Conservation (phyloP, 1,284 basidiomycete species). For the Albatrellus sp. region DNA sequence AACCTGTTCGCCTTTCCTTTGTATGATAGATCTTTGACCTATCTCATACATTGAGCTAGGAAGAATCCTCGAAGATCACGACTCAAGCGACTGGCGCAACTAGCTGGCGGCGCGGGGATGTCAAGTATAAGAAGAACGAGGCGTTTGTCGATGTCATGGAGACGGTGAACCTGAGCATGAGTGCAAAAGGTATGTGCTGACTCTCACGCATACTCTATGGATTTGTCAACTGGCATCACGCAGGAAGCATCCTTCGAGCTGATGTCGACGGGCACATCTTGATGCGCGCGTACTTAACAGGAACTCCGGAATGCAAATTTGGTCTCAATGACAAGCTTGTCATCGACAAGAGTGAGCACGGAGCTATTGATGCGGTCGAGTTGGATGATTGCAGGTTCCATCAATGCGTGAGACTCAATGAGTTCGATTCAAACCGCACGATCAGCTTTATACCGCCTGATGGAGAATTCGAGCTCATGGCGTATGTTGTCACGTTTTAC, state of each 20-base stretch:
- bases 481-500: slow-evolving; percentile 32
- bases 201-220: neutral
- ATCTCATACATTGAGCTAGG: slow-evolving; percentile 33
- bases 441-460: slow-evolving; percentile 98
- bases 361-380: slow-evolving; percentile 71
- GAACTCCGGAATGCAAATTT: slow-evolving; percentile 96
- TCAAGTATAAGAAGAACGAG: slow-evolving; percentile 98
- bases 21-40: neutral
- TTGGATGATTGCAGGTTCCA: slow-evolving; percentile 98
- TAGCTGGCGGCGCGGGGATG: slow-evolving; percentile 87
- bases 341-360: slow-evolving; percentile 74
- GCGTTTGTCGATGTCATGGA: slow-evolving; percentile 98
- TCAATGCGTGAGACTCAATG: slow-evolving; percentile 91
- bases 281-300: slow-evolving; percentile 95
- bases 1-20: slow-evolving; percentile 41
- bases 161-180: slow-evolving; percentile 93
- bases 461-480: slow-evolving; percentile 98
- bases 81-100: slow-evolving; percentile 91
- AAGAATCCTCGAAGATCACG: slow-evolving; percentile 94
- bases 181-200: slow-evolving; percentile 65
- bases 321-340: slow-evolving; percentile 97
- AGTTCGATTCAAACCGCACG: slow-evolving; percentile 86
- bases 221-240: neutral
- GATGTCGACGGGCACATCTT: slow-evolving; percentile 97
- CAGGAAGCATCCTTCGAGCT: slow-evolving; percentile 85